phyloP scores from a whole-genome alignment of 1,284 basidiomycete genomes.

The Ustilago lituana region DNA sequence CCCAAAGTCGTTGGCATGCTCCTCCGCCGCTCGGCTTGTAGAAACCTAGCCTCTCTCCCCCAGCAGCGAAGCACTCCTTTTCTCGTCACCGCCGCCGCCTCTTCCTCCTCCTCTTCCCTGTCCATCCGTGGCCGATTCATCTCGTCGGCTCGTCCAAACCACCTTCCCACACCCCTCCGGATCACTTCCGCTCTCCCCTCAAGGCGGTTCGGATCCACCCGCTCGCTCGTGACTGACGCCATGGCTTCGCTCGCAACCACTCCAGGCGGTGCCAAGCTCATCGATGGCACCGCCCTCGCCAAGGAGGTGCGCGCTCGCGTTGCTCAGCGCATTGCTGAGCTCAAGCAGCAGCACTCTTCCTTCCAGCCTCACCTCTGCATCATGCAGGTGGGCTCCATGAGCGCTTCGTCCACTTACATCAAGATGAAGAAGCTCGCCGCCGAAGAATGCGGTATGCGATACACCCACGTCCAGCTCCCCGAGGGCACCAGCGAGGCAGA shows the following conservation, averaged over 20 bases:
- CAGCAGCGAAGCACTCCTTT: constrained; percentile 35
- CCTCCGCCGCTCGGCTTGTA: constrained; percentile 44
- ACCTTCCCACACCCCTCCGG: background rate
- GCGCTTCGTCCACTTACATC: constrained; percentile 91
- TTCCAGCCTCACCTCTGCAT: constrained; percentile 91
- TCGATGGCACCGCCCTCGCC: constrained; percentile 88
- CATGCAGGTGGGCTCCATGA: constrained; percentile 89
- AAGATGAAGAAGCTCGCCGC: constrained; percentile 98
- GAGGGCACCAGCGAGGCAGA: constrained; percentile 79
- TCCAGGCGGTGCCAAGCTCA: constrained; percentile 71
- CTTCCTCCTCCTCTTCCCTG: background rate
- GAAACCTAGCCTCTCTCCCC: constrained; percentile 39
- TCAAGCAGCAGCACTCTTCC: constrained; percentile 74
- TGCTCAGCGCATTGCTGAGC: constrained; percentile 48
- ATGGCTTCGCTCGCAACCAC: constrained; percentile 51
- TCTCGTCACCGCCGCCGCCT: constrained; percentile 7
- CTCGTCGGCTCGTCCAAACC: constrained; percentile 12
- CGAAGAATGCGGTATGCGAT: constrained; percentile 90
- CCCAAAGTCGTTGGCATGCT: constrained; percentile 43
- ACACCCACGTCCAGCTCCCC: constrained; percentile 79
- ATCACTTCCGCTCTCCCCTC: constrained; percentile 12
- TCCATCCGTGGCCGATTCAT: constrained; percentile 2
- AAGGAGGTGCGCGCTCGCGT: constrained; percentile 73
- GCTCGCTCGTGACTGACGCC: constrained; percentile 37
- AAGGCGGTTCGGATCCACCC: constrained; percentile 3